Evolutionary conservation across 805 yeast genomes (phyloP).

Genomic region (Lachancea meyersii): DNA sequence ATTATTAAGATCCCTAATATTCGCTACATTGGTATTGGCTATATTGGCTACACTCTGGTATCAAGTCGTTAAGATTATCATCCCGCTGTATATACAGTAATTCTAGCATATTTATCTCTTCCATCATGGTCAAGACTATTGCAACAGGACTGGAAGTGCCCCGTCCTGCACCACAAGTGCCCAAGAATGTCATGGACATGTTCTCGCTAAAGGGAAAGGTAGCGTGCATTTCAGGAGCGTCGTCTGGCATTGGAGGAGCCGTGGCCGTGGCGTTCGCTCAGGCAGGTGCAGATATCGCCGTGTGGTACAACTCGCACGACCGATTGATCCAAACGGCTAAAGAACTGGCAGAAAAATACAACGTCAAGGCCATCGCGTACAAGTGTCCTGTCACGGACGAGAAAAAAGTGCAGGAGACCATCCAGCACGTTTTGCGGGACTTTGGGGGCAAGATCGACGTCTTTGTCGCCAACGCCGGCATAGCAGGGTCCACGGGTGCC

Average conservation of each 20-base stretch:
- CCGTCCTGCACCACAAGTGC: constrained; percentile 44
- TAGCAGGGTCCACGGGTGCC: constrained; percentile 70
- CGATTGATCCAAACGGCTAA: constrained; percentile 30
- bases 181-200: constrained; percentile 53
- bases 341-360: constrained; percentile 44
- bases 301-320: constrained; percentile 58
- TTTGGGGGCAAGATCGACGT: constrained; percentile 70
- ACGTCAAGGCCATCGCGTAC: constrained; percentile 54
- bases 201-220: constrained; percentile 77
- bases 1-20: too few relatives aligned
- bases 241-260: constrained; percentile 76
- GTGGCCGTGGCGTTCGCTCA: constrained; percentile 80
- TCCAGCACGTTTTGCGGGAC: constrained; percentile 45
- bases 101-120: too few relatives aligned
- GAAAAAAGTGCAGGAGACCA: constrained; percentile 21
- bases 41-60: too few relatives aligned
- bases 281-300: constrained; percentile 80
- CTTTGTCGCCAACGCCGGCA: constrained; percentile 87
- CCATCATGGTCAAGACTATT: constrained; percentile 15
- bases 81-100: too few relatives aligned
- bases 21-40: too few relatives aligned
- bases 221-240: constrained; percentile 80
- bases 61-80: too few relatives aligned
- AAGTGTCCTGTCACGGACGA: constrained; percentile 28
- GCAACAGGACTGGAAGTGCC: constrained; percentile 36